These are phyloP conservation scores for Posidonia australis DNA, from an alignment of 106 monocot genomes.

Conservation along the genomic window DNA sequence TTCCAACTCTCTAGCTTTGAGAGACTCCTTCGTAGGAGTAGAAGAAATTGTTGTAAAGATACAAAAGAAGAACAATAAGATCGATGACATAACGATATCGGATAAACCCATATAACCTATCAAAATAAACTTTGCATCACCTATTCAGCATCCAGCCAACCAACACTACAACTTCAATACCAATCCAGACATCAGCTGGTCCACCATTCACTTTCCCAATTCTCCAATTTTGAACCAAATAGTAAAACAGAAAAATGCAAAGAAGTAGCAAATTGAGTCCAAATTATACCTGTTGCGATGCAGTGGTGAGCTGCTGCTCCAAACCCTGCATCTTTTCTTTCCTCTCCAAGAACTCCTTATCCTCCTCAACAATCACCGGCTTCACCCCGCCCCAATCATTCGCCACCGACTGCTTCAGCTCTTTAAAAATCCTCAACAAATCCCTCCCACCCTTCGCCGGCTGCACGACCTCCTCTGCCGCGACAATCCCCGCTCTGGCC, in stretches of 20 bases:
- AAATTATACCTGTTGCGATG: conserved; percentile 65
- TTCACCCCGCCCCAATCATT: conserved; percentile 67
- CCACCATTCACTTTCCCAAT: no score
- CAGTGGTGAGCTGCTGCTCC: conserved; percentile 66
- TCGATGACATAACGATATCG: no score
- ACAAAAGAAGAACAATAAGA: no score
- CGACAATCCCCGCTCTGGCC: conserved; percentile 4
- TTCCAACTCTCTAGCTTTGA: no score
- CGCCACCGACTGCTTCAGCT: conserved; percentile 73
- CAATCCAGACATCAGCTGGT: no score
- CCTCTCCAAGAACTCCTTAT: conserved; percentile 67
- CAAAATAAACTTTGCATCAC: no score
- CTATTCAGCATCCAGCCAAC: no score
- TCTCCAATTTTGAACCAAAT: no score
- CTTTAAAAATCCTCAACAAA: conserved; percentile 76
- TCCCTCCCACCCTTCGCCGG: conserved; percentile 74
- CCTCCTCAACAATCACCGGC: conserved; percentile 58
- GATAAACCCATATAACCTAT: no score
- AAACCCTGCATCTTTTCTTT: conserved; percentile 72
- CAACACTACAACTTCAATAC: no score
- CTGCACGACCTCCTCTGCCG: conserved; percentile 50
- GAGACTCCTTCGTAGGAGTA: no score
- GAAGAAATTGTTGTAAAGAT: no score
- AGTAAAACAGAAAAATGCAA: not conserved
- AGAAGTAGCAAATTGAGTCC: not conserved